These are phyloP conservation scores for Cercis canadensis DNA, from an alignment of 306 rosid genomes.

Conservation along the genomic window DNA sequence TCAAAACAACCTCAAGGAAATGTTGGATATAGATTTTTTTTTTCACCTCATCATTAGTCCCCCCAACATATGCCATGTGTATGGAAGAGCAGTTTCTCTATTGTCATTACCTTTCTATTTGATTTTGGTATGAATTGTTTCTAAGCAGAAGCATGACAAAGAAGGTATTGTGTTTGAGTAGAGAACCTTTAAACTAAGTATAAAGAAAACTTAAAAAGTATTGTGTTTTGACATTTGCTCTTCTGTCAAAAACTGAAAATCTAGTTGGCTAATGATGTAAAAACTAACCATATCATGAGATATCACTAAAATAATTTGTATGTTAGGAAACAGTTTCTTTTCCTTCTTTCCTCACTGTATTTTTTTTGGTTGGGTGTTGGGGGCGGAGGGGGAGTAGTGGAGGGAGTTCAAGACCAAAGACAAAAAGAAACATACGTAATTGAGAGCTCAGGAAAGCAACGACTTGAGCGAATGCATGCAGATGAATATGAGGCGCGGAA, in stretches of 20 bases:
- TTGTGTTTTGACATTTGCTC: slow-evolving; percentile 23
- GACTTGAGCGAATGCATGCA: slow-evolving; percentile 75
- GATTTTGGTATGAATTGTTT: no score
- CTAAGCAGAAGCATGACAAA: no score
- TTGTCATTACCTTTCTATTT: not conserved
- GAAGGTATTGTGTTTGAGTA: slow-evolving; percentile 14
- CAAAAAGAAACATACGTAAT: slow-evolving; percentile 67
- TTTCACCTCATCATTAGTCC: not conserved
- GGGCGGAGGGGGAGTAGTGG: no score
- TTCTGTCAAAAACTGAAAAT: slow-evolving; percentile 5
- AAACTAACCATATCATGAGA: slow-evolving; percentile 33
- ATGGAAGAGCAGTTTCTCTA: slow-evolving; percentile 3
- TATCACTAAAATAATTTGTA: no score
- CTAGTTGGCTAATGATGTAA: slow-evolving; percentile 23
- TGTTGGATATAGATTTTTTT: slow-evolving; percentile 3
- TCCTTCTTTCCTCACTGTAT: no score
- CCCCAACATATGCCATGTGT: not conserved
- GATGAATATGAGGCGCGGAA: slow-evolving; percentile 72
- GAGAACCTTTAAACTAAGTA: slow-evolving; percentile 18
- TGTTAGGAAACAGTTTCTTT: no score
- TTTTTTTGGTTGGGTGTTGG: no score
- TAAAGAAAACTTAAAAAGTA: not conserved
- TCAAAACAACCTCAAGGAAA: slow-evolving; percentile 9
- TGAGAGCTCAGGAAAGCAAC: slow-evolving; percentile 82
- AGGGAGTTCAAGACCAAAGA: no score